Evolutionary conservation across 768 basidiomycete species (phyloP).

Genomic region (Coprinopsis sp.): DNA sequence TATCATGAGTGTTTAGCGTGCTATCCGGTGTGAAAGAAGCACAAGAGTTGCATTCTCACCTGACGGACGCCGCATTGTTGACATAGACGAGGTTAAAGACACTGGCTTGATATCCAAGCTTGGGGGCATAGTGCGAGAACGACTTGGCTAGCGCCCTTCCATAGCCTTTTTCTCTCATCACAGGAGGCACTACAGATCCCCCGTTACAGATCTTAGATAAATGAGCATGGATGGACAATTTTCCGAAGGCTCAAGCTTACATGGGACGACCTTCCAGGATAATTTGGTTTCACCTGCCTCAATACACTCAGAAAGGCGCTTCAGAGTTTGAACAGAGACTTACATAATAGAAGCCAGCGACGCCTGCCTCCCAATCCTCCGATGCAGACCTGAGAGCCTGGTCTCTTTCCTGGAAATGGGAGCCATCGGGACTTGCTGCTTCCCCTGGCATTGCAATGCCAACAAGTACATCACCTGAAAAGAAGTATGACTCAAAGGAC

Average conservation of each 20-base stretch:
- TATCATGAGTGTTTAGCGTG: neutral
- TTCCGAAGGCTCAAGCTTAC: conserved; percentile 41
- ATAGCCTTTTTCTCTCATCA: conserved; percentile 58
- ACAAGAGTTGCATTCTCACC: conserved; percentile 31
- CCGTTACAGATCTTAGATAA: conserved; percentile 73
- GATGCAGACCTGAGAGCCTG: neutral
- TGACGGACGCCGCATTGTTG: conserved; percentile 72
- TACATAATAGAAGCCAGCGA: conserved; percentile 80
- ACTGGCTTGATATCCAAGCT: conserved; percentile 69
- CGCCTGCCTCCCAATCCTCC: conserved; percentile 53
- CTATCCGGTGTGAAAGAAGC: neutral
- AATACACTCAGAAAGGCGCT: neutral
- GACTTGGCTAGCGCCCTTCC: conserved; percentile 72
- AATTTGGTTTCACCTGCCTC: conserved; percentile 72
- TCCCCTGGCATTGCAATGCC: conserved; percentile 35
- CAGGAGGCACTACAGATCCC: conserved; percentile 75
- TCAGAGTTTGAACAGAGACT: conserved; percentile 20
- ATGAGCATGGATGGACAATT: neutral
- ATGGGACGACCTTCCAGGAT: conserved; percentile 86
- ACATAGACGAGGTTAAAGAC: conserved; percentile 92
- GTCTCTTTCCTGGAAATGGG: neutral
- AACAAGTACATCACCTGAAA: conserved; percentile 70
- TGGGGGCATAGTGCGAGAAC: conserved; percentile 77
- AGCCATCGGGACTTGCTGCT: neutral
- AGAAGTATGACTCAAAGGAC: conserved; percentile 72